phyloP scores from a whole-genome alignment of 2,329 filamentous ascomycete species.

The Botrytis aclada region DNA sequence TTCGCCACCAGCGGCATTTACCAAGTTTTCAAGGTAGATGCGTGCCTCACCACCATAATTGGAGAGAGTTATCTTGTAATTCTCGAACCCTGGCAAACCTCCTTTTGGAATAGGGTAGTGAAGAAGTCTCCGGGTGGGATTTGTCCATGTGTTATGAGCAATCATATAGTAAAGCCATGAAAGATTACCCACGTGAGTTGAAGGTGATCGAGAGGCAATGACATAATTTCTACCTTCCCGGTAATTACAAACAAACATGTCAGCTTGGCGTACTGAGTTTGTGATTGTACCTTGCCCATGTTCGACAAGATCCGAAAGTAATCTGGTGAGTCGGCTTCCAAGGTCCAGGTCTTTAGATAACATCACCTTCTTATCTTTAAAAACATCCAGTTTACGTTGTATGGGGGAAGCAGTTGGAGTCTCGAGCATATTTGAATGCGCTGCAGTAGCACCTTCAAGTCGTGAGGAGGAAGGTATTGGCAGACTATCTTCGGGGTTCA shows the following conservation, averaged over 20 bases:
- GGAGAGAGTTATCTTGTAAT: constrained; percentile 79
- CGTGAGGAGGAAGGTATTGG: constrained; percentile 56
- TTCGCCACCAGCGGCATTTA: constrained; percentile 76
- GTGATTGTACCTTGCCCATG: constrained; percentile 70
- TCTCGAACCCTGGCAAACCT: constrained; percentile 76
- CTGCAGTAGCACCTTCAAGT: constrained; percentile 64
- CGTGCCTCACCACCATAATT: constrained; percentile 96
- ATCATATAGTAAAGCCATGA: constrained; percentile 94
- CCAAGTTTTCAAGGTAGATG: constrained; percentile 88
- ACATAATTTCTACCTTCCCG: constrained; percentile 78
- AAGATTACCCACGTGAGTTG: constrained; percentile 86
- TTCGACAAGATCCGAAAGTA: constrained; percentile 67
- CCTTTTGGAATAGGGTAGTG: constrained; percentile 82
- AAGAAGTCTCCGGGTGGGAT: constrained; percentile 74
- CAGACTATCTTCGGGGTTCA: constrained; percentile 53
- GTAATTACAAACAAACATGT: constrained; percentile 85
- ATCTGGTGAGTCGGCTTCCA: constrained; percentile 60
- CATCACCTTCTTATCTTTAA: constrained; percentile 73
- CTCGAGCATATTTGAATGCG: constrained; percentile 43
- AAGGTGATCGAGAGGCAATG: constrained; percentile 63
- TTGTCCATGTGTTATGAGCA: constrained; percentile 83
- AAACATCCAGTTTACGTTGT: constrained; percentile 64
- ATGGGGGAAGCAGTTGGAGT: constrained; percentile 45
- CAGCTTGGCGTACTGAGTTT: constrained; percentile 62
- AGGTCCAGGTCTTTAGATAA: constrained; percentile 73